A percentile compares a stretch with the other conserved stretches of the same genome.
Conservation (phyloP, 345 rosid species). For the Salix brachista region DNA sequence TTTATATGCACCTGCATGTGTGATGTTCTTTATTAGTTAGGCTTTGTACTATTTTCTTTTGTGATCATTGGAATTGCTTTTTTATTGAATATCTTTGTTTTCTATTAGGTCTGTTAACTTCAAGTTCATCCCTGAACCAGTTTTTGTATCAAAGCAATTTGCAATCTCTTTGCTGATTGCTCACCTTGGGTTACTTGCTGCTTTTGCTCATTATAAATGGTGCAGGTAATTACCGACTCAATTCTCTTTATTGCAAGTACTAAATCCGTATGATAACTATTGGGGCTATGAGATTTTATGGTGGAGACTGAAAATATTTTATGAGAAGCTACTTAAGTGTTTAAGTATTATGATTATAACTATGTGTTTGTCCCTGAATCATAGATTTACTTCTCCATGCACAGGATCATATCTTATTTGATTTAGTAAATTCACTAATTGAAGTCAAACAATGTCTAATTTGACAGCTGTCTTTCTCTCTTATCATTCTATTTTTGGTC, state of each 20-base stretch:
- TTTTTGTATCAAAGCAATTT: slow-evolving; percentile 86
- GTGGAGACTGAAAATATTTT: not conserved
- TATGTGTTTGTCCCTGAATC: not conserved
- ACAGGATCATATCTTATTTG: too few relatives aligned
- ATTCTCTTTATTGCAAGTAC: not conserved
- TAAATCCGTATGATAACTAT: not conserved
- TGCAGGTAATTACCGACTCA: slow-evolving; percentile 70
- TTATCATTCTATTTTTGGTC: too few relatives aligned
- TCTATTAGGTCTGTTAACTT: slow-evolving; percentile 92
- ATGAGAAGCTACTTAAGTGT: not conserved
- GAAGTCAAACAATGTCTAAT: too few relatives aligned
- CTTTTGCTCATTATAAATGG: slow-evolving; percentile 82
- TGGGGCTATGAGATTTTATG: not conserved
- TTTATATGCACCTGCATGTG: too few relatives aligned
- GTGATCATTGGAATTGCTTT: not conserved
- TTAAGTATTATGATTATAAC: not conserved
- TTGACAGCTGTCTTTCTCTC: too few relatives aligned
- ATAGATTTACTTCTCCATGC: not conserved
- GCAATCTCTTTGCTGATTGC: slow-evolving; percentile 65
- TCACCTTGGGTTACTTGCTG: slow-evolving; percentile 60
- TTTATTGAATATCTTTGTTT: slow-evolving; percentile 18
- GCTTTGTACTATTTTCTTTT: not conserved
- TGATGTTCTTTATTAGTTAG: not conserved
- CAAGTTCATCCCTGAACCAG: slow-evolving; percentile 81
- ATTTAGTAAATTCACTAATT: too few relatives aligned